phyloP scores from a whole-genome alignment of 225 moss, liverwort and hornwort genomes.

The Asterella californica region DNA sequence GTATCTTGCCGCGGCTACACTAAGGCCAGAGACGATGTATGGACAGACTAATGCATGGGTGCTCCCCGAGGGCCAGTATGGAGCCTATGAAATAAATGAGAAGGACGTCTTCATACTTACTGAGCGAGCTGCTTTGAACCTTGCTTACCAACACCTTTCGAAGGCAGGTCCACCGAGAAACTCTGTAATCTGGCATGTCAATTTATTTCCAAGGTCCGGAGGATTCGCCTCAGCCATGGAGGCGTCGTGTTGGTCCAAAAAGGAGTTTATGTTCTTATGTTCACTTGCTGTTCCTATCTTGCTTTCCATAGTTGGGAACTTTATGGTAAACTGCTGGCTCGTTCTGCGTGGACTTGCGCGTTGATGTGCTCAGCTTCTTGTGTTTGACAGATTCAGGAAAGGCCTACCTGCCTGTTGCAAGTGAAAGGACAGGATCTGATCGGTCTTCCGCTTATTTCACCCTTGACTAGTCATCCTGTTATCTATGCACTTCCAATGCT shows the following conservation, averaged over 20 bases:
- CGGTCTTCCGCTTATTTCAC: conserved; percentile 76
- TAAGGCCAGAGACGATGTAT: conserved; percentile 99
- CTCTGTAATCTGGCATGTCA: not conserved
- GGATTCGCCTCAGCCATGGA: not conserved
- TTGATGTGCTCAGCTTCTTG: not conserved
- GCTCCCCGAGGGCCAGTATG: conserved; percentile 86
- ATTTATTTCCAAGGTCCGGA: too few species aligned
- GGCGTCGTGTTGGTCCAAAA: not conserved
- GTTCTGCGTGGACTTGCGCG: too few species aligned
- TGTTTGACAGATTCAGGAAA: conserved; percentile 49
- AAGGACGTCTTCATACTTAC: conserved; percentile 77
- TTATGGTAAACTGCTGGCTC: not conserved
- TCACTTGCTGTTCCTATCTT: not conserved
- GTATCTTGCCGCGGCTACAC: conserved; percentile 85
- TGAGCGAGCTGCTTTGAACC: conserved; percentile 80
- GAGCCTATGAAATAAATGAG: conserved; percentile 83
- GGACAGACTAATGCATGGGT: conserved; percentile 99
- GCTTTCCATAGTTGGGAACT: not conserved
- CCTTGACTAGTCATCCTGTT: conserved; percentile 55
- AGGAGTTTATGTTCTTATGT: not conserved
- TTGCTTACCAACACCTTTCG: conserved; percentile 79
- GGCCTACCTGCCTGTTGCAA: conserved; percentile 69
- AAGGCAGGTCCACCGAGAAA: conserved; percentile 25
- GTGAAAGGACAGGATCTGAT: conserved; percentile 82
- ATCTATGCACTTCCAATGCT: conserved; percentile 85